phyloP scores from a whole-genome alignment of 768 basidiomycete genomes.

The Boletus insuetus region DNA sequence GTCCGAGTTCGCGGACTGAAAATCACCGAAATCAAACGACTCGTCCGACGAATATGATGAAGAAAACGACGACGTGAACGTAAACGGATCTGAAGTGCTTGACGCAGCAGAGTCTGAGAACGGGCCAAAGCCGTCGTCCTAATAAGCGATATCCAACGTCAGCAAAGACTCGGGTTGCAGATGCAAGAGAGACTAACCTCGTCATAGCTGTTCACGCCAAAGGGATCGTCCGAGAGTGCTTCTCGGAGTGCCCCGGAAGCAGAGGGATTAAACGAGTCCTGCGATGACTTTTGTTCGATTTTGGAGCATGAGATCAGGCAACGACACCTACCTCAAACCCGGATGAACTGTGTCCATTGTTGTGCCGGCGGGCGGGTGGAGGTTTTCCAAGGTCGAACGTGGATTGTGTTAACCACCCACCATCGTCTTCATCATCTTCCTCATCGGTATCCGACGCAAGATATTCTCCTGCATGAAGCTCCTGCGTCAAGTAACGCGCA shows the following conservation, averaged over 20 bases:
- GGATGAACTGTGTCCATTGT: conserved; percentile 45
- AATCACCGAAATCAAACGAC: conserved; percentile 79
- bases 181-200: conserved; percentile 40
- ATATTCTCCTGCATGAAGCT: conserved; percentile 63
- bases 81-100: conserved; percentile 53
- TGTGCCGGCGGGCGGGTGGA: conserved; percentile 47
- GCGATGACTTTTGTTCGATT: neutral
- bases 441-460: conserved; percentile 51
- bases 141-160: neutral
- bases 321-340: conserved; percentile 55
- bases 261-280: conserved; percentile 55
- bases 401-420: conserved; percentile 78
- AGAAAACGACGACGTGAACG: conserved; percentile 40
- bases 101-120: conserved; percentile 66
- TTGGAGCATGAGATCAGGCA: neutral
- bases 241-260: conserved; percentile 31
- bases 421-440: conserved; percentile 63
- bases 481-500: conserved; percentile 72
- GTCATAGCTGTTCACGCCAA: conserved; percentile 43
- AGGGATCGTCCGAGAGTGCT: conserved; percentile 47
- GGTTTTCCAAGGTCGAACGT: conserved; percentile 58
- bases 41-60: conserved; percentile 63
- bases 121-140: conserved; percentile 74
- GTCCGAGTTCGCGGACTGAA: conserved; percentile 48
- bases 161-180: neutral